A percentile compares a stretch with the other conserved stretches of the same genome.
Evolutionary conservation across 164 flowering plant species (phyloP).

Genomic region (Chimonanthus praecox): DNA sequence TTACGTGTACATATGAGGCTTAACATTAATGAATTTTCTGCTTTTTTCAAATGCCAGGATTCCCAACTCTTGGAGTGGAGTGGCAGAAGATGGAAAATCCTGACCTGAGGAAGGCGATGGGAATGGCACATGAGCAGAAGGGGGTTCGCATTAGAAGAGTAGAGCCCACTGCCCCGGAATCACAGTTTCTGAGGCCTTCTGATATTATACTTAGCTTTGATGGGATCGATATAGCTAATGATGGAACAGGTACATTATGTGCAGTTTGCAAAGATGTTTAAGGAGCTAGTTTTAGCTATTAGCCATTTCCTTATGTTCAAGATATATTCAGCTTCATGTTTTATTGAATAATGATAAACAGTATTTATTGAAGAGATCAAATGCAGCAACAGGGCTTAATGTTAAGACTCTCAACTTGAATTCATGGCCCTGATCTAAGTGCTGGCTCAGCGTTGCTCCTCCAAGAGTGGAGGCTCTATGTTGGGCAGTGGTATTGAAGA

Average conservation of each 20-base stretch:
- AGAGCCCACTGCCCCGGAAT: conserved; percentile 90
- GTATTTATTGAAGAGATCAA: no score
- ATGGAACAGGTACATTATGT: conserved; percentile 71
- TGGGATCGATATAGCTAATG: conserved; percentile 89
- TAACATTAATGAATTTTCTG: neutral
- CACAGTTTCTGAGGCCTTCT: conserved; percentile 65
- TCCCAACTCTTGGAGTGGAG: conserved; percentile 88
- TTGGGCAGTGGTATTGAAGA: no score
- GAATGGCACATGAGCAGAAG: conserved; percentile 82
- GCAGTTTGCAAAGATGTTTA: no score
- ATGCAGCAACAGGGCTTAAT: no score
- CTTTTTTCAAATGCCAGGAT: conserved; percentile 41
- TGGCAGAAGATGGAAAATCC: conserved; percentile 99
- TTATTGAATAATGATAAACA: no score
- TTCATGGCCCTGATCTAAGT: no score
- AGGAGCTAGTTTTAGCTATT: no score
- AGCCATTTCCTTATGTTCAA: no score
- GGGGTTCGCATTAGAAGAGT: conserved; percentile 91
- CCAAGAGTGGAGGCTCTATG: no score
- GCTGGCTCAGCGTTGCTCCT: no score
- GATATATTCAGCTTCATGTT: no score
- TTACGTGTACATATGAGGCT: neutral
- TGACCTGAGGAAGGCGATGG: conserved; percentile 83
- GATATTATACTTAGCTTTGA: conserved; percentile 93
- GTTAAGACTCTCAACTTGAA: no score